Evolutionary conservation across 2,329 filamentous ascomycete genomes (phyloP).

Genomic region (Alternaria conjuncta): DNA sequence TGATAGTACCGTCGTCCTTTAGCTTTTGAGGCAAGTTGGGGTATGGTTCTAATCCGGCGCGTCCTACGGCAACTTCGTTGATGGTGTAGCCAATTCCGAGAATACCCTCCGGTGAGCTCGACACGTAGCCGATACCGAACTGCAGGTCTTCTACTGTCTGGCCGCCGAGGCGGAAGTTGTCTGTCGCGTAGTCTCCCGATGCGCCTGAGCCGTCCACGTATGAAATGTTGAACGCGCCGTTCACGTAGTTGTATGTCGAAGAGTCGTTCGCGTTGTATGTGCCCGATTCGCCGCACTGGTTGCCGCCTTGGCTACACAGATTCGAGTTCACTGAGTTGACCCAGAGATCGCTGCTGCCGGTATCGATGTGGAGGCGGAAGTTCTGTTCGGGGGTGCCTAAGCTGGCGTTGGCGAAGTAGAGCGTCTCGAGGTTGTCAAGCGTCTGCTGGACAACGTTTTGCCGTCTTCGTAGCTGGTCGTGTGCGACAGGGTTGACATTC

Average conservation of each 20-base stretch:
- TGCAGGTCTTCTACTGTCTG: constrained; percentile 64
- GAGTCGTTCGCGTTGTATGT: constrained; percentile 74
- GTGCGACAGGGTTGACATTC: constrained; percentile 53
- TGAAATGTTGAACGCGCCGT: constrained; percentile 81
- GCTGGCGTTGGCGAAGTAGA: constrained; percentile 65
- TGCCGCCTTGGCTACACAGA: constrained; percentile 60
- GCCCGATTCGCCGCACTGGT: constrained; percentile 67
- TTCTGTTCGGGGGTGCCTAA: constrained; percentile 64
- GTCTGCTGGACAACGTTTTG: constrained; percentile 53
- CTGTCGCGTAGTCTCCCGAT: constrained; percentile 78
- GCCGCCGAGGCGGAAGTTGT: constrained; percentile 69
- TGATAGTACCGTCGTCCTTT: constrained; percentile 66
- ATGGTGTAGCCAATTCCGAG: constrained; percentile 81
- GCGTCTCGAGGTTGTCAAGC: constrained; percentile 64
- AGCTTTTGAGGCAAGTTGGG: constrained; percentile 70
- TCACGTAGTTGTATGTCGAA: constrained; percentile 76
- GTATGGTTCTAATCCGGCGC: constrained; percentile 59
- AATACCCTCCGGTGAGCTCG: constrained; percentile 70
- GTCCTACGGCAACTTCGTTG: constrained; percentile 77
- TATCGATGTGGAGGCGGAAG: constrained; percentile 65
- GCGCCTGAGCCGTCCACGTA: constrained; percentile 85
- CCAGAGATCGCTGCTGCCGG: constrained; percentile 69
- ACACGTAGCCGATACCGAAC: constrained; percentile 75
- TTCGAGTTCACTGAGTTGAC: constrained; percentile 68
- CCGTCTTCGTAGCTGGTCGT: constrained; percentile 55